A percentile compares a stretch with the other conserved stretches of the same genome.
These are phyloP conservation scores for Odontarrhena argentea DNA, from an alignment of 345 rosid genomes.

Conservation along the genomic window DNA sequence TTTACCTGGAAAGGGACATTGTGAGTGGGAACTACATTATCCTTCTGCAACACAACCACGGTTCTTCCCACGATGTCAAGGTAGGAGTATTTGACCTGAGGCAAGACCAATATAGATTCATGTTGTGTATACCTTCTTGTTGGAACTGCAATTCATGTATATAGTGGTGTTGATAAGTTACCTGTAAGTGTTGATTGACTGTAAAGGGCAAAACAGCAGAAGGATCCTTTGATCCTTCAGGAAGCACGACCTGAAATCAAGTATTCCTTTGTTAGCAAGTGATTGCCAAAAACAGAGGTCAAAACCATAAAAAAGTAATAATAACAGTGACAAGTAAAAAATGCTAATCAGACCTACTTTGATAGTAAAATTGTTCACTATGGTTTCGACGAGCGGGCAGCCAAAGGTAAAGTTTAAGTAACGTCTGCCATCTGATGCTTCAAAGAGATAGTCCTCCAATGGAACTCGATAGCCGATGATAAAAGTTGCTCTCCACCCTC, in stretches of 20 bases:
- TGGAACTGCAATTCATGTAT: not conserved
- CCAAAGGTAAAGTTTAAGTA: slow-evolving; percentile 96
- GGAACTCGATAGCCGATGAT: slow-evolving; percentile 90
- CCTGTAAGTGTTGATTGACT: slow-evolving; percentile 84
- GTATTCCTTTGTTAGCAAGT: slow-evolving; percentile 28
- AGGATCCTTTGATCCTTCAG: slow-evolving; percentile 94
- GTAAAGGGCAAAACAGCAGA: slow-evolving; percentile 78
- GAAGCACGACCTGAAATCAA: slow-evolving; percentile 85
- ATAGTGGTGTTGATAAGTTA: slow-evolving; percentile 34
- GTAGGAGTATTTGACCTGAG: slow-evolving; percentile 88
- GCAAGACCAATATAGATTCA: slow-evolving; percentile 6
- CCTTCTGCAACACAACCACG: slow-evolving; percentile 89
- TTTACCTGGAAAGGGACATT: slow-evolving; percentile 84
- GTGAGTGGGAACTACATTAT: slow-evolving; percentile 79
- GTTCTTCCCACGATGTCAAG: slow-evolving; percentile 98
- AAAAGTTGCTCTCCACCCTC: slow-evolving; percentile 98
- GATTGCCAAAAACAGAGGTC: slow-evolving; percentile 11
- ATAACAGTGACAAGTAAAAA: not conserved
- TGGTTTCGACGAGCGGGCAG: slow-evolving; percentile 82
- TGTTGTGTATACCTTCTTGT: not conserved
- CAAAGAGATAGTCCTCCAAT: slow-evolving; percentile 85
- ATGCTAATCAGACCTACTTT: slow-evolving; percentile 62
- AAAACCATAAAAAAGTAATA: not conserved
- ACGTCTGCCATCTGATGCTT: slow-evolving; percentile 84
- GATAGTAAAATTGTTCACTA: slow-evolving; percentile 82